Evolutionary conservation across 2,329 filamentous ascomycete genomes (phyloP), one percentile per base, ranked within the genome.

Genomic region (Paracoccidioides brasiliensis): DNA sequence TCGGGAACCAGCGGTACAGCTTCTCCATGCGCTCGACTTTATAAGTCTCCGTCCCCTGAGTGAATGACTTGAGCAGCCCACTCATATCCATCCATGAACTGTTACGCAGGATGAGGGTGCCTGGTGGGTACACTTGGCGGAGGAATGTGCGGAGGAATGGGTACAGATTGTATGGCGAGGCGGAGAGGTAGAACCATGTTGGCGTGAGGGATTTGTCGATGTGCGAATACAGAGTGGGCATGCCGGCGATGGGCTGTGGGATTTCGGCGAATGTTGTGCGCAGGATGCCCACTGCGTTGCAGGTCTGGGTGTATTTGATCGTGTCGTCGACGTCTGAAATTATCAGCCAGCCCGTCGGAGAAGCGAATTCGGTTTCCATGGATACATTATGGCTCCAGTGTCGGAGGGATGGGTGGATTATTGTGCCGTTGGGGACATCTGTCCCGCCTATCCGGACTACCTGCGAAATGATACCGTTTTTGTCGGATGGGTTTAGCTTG

Each of bases 311-410:
- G 61, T 90, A 75, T 71, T 97, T 96, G 75, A 97, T 95, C 0
- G 90, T 95, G 70, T 97, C 91, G 66, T 97, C 93, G 61, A 97
- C 81, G 64, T 97, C 91, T 42, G 86, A 91, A 60, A 96, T 83
- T 10, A 97, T 73, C 10, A 81, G 82, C 90, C 90, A 96, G 6
- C 91, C 90, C 50, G 86, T 81, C 0, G 85, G 80, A 15, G 81
- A 83, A 0, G 87, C 86, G 64, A 86, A 90, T 15, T 83, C 79
- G 0, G 88, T 95, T 58, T 80, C 79, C 77, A 86, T 83, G 43
- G 81, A 64, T 0, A 84, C 82, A 0, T 54, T 56, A n/a, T 59
- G 55, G 30, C 55, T 59, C 55, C 63, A 69, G 9, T 63, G 55
- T 2, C 63, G 63, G 15, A 67, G 57, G 14, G 60, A 64, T 2